Base-by-base conservation (phyloP, 768 basidiomycete genomes). In the Royoungia palumana region DNA sequence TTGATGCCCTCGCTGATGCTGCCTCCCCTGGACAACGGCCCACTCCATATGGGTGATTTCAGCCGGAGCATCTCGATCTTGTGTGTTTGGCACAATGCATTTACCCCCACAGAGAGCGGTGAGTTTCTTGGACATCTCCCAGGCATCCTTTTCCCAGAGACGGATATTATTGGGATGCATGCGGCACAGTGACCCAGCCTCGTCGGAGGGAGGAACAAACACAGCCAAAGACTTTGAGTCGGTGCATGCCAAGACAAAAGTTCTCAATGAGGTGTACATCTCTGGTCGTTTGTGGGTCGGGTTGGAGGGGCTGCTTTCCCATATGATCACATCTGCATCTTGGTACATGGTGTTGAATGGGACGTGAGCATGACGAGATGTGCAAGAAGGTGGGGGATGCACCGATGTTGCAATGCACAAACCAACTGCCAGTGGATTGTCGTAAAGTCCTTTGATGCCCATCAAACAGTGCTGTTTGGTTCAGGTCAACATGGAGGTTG, bases 401-500 rank as follows among this genome's bases (percentile, higher is more conserved):
- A 89, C 90, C 92, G 56, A 99, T 88, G 69, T 99, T 99, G 64
- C 94, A 97, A 67, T 99, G 95, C 0, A 96, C 95, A 68, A 98
- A 94, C 86, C 91, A 90, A 51, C 85, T 87, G 65, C 98, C 96
- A 1, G 89, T 94, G 17, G 90, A 91, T 25, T 96, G 79, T 20
- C 95, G 82, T 12, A 99, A 95, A 2, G 96, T 98, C 96, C 96
- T 41, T 92, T 82, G 55, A 99, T 98, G 34, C 95, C 95, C 77
- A 98, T 96, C 41, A 98, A 70, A 66, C 94, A 97, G 62, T 98
- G 95, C 57, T 97, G 91, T 66, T 97, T 93, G 32, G 92, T 93
- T 22, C 94, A 80, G 19, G 88, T 91, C 25, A 95, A 75, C 22
- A 97, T 72, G 3, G 92, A 87, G 3, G 85, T 87, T 8, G 89